Base-by-base conservation (phyloP, 495 filamentous ascomycete genomes). In the Bacidia rubella region DNA sequence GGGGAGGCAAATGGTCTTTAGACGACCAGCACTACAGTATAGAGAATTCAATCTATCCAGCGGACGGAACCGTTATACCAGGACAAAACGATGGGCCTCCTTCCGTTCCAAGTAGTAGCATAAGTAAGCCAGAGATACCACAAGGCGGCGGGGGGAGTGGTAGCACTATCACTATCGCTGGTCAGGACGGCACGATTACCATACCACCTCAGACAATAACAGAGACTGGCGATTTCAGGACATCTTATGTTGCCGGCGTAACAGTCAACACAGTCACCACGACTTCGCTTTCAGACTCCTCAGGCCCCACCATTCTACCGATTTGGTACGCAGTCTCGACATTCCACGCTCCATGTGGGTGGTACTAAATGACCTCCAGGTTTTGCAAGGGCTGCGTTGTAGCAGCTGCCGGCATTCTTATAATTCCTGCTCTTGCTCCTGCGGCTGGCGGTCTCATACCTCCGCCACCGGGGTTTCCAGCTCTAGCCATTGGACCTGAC, bases 1-100 rank as follows among this genome's bases (percentile, higher is more conserved):
- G 46, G 46, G 46, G 46, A 22, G 46, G 46, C 1, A 12, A 49
- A 7, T 49, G 46, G 46, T 49, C 23, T 10, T 17, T 49, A 27
- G 11, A 20, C 19, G 46, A 25, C 21, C 22, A 49, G n/a, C 27
- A 23, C 24, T 49, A 49, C 22, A 25, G 22, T 0, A 49, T 21
- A 1, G 35, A 39, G 32, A 39, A 39, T n/a, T 10, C 9, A 9
- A n/a, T 39, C 32, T 39, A 39, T 39, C 32, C 32, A 10, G 32
- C 9, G 9, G n/a, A n/a, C n/a, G 32, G 32, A 9, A 39, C n/a
- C 9, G n/a, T 39, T n/a, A 39, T 39, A 9, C 32, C 32, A 10
- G 32, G 32, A 39, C 10, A 9, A 10, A n/a, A n/a, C 9, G 32
- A n/a, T n/a, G 9, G 10, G 32, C 10, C n/a, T 9, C 32, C 32